Evolutionary conservation across 768 basidiomycete genomes (phyloP), one percentile per base, ranked within the genome.

Genomic region (Collybiopsis luxurians): DNA sequence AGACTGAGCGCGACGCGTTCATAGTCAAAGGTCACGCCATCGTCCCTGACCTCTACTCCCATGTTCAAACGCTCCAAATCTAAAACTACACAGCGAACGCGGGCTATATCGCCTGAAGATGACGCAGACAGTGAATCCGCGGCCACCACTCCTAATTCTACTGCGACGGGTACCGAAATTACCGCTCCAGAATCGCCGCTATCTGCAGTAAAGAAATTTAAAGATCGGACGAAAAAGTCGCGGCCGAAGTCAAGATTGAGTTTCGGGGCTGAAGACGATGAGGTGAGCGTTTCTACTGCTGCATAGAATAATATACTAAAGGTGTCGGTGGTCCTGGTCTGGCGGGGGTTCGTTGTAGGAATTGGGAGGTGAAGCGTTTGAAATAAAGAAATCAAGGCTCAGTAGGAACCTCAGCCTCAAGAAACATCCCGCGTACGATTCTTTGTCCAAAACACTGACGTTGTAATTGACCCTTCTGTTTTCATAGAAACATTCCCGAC

Each of bases 371-470:
- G 86, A 90, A 57, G 74, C 79, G 0, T 92, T 94, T 67, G 78
- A 89, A 73, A 74, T 93, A 17, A 93, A 92, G 68, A 94, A 91
- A 71, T 91, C 89, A 2, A 86, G 69, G 53, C 74, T 93, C 43
- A 92, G 90, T 64, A 74, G 76, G 59, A 89, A 87, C 61, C 65
- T 90, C 59, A 65, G 81, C 1, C 69, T 88, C 40, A 81, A 82
- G 13, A 79, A 74, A 46, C 79, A 80, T 67, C 75, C 84, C 51
- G 73, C 81, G 82, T 85, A 54, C 53, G 70, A 66, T 21, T 11
- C 44, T 57, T 26, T 30, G 28, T 38, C 46, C 40, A 27, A 58
- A n/a, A n/a, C n/a, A n/a, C n/a, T n/a, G n/a, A n/a, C n/a, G 31
- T 12, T 54, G 43, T 34, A 19, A 45, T 63, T 24, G 66, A 52